These are phyloP conservation scores for Colletotrichum sp. DNA, from an alignment of 2,329 filamentous ascomycete species.

Conservation along the genomic window DNA sequence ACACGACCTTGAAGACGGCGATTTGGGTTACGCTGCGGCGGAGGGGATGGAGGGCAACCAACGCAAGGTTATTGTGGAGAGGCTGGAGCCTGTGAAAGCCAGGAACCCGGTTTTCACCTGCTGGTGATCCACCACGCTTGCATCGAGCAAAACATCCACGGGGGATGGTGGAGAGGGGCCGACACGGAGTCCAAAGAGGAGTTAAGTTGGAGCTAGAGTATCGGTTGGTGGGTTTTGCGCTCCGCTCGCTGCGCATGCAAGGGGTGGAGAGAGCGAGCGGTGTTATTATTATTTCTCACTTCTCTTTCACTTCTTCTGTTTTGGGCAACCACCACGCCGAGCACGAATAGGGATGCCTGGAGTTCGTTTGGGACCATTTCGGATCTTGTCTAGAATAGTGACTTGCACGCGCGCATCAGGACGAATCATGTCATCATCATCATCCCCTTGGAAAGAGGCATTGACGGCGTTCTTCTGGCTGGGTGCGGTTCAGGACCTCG, in stretches of 20 bases:
- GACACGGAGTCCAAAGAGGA: background rate
- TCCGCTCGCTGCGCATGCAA: constrained; percentile 4
- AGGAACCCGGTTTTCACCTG: constrained; percentile 97
- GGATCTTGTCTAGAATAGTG: background rate
- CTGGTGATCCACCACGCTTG: constrained; percentile 64
- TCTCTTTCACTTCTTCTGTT: background rate
- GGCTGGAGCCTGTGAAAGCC: constrained; percentile 93
- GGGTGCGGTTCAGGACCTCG: background rate
- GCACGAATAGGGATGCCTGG: background rate
- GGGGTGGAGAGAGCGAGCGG: background rate
- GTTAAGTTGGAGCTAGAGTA: background rate
- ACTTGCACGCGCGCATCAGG: background rate
- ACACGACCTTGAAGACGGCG: constrained; percentile 84
- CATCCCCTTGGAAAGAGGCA: background rate
- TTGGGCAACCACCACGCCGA: background rate
- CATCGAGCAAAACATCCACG: constrained; percentile 5
- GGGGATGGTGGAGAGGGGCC: background rate
- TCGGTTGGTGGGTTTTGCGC: background rate
- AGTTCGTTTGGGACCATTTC: constrained; percentile 1
- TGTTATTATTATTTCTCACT: background rate
- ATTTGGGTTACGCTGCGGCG: constrained; percentile 92
- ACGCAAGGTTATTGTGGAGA: constrained; percentile 95
- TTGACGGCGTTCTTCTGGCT: background rate
- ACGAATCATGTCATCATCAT: constrained; percentile 4
- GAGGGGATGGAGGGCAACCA: constrained; percentile 92